These are phyloP conservation scores for Ophiostoma ulmi DNA, from an alignment of 2,329 filamentous ascomycete genomes.

Conservation along the genomic window DNA sequence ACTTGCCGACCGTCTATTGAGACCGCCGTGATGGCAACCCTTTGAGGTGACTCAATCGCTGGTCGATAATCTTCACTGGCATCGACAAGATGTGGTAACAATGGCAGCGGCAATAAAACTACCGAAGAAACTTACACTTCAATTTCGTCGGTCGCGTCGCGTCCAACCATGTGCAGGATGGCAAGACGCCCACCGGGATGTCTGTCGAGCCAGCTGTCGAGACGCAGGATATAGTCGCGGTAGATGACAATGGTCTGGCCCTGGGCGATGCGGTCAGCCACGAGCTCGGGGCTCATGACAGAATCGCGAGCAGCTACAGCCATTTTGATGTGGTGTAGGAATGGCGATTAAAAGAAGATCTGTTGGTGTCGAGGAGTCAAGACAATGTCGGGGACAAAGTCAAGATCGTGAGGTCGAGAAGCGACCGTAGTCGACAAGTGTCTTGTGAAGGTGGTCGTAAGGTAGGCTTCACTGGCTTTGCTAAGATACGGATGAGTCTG, in stretches of 20 bases:
- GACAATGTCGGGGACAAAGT: neutral
- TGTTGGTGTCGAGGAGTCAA: neutral
- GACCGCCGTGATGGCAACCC: too few relatives aligned
- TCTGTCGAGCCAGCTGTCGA: slow-evolving; percentile 53
- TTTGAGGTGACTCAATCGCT: too few relatives aligned
- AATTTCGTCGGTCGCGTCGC: slow-evolving; percentile 56
- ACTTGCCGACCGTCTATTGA: too few relatives aligned
- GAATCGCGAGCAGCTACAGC: slow-evolving; percentile 35
- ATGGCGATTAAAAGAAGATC: too few relatives aligned
- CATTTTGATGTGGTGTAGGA: neutral
- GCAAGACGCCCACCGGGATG: slow-evolving; percentile 57
- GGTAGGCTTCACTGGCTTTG: neutral
- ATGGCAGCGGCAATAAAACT: neutral
- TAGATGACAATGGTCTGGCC: slow-evolving; percentile 53
- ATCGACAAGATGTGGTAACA: neutral
- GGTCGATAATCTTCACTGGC: neutral
- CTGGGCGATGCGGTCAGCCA: slow-evolving; percentile 50
- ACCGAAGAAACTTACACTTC: slow-evolving; percentile 43
- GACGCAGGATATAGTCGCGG: slow-evolving; percentile 49
- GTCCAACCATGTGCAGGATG: slow-evolving; percentile 57
- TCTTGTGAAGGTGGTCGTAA: neutral
- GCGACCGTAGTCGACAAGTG: neutral
- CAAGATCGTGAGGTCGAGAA: neutral
- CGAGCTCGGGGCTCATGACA: slow-evolving; percentile 41
- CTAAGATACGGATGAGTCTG: neutral